These are phyloP conservation scores for Aureobasidium melanogenum DNA, from an alignment of 2,329 filamentous ascomycete species.

Conservation along the genomic window DNA sequence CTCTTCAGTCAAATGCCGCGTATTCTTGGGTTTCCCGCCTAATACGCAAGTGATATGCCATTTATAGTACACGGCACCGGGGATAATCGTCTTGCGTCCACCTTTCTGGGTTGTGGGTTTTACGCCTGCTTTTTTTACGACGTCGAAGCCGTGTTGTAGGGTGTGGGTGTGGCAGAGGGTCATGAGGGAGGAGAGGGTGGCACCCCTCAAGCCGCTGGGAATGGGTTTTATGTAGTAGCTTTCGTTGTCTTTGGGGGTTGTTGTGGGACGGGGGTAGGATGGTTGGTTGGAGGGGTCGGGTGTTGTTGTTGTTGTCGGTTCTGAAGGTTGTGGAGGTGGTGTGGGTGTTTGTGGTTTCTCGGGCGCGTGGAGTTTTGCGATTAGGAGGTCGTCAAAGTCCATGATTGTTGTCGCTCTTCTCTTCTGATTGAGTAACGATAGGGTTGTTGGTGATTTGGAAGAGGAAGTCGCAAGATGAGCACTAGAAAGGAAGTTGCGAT, in stretches of 20 bases:
- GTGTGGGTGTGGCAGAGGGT: not conserved
- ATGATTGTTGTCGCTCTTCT: not conserved
- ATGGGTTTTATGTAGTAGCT: conserved; percentile 9
- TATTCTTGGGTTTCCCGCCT: not conserved
- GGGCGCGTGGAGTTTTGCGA: not conserved
- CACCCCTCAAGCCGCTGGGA: not conserved
- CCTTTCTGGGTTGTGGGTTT: not conserved
- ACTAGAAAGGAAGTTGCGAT: not conserved
- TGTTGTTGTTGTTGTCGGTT: not conserved
- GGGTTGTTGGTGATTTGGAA: not conserved
- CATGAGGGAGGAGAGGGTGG: not conserved
- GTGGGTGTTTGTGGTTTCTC: not conserved
- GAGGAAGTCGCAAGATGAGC: not conserved
- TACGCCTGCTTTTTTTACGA: conserved; percentile 2
- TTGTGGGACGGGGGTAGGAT: not conserved
- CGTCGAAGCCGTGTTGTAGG: conserved; percentile 1
- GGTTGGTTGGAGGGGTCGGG: not conserved
- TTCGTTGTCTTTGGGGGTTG: not conserved
- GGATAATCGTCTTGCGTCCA: not conserved
- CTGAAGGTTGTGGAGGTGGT: not conserved
- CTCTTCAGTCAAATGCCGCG: not conserved
- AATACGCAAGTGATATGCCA: not conserved
- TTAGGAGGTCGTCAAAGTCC: conserved; percentile 5
- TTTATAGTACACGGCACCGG: not conserved
- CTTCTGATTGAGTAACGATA: not conserved